Evolutionary conservation across 2,329 filamentous ascomycete genomes (phyloP).

Genomic region (Curvularia sp.): DNA sequence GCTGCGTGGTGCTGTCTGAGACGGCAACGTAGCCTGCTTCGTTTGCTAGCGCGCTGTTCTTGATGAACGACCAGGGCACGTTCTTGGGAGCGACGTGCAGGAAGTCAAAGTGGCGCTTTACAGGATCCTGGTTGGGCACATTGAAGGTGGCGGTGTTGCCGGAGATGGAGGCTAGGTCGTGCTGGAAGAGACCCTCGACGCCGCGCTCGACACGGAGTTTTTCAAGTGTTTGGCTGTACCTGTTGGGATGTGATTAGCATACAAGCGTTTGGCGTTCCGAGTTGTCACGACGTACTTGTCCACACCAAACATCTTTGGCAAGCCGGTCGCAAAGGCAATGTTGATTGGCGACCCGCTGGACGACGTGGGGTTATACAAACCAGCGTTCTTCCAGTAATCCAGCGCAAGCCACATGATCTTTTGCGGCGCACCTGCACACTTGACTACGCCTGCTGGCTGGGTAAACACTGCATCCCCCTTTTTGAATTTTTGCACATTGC

Average conservation of each 20-base stretch:
- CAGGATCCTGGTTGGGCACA: conserved; percentile 32
- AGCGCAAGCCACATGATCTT: conserved; percentile 55
- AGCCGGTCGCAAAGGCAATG: conserved; percentile 50
- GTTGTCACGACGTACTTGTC: conserved; percentile 45
- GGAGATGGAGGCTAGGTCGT: conserved; percentile 49
- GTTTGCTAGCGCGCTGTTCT: conserved; percentile 46
- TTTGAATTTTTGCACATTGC: conserved; percentile 41
- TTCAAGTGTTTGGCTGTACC: conserved; percentile 49
- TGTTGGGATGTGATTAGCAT: conserved; percentile 17
- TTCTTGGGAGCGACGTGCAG: conserved; percentile 51
- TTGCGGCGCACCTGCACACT: conserved; percentile 52
- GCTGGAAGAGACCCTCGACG: conserved; percentile 50
- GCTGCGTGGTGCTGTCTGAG: conserved; percentile 44
- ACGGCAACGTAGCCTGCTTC: conserved; percentile 51
- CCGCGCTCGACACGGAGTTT: conserved; percentile 47
- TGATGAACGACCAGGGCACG: conserved; percentile 48
- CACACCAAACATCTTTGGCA: conserved; percentile 53
- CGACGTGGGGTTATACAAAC: conserved; percentile 42
- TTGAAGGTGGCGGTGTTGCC: conserved; percentile 50
- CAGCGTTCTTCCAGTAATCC: conserved; percentile 49
- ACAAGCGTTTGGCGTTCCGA: neutral
- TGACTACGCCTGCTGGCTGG: conserved; percentile 50
- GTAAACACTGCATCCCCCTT: conserved; percentile 51
- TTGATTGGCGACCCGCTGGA: conserved; percentile 42
- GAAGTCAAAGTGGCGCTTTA: conserved; percentile 48